These are phyloP conservation scores for Saccharomyces eubayanus DNA, from an alignment of 805 yeast species.

Conservation along the genomic window DNA sequence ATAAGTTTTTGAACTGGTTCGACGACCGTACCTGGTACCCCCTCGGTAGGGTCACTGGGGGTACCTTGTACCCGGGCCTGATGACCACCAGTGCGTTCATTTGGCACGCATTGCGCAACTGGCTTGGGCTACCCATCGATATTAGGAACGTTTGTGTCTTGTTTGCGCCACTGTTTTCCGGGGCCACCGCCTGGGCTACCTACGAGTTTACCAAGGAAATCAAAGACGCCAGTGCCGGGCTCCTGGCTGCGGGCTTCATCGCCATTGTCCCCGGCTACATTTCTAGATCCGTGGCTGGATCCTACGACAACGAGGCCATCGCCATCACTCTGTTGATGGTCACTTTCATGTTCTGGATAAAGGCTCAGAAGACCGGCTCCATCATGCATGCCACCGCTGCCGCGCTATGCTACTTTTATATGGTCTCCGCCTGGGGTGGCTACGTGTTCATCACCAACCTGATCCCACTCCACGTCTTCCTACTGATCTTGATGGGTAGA, in stretches of 20 bases:
- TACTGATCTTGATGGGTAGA: conserved; percentile 87
- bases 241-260: conserved; percentile 87
- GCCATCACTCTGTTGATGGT: conserved; percentile 94
- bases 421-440: conserved; percentile 99
- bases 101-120: conserved; percentile 58
- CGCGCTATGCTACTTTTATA: conserved; percentile 87
- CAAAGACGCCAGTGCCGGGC: conserved; percentile 83
- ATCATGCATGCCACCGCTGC: conserved; percentile 75
- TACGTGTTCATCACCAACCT: conserved; percentile 96
- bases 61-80: conserved; percentile 93
- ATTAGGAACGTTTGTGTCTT: conserved; percentile 93
- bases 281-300: conserved; percentile 96
- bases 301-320: conserved; percentile 97
- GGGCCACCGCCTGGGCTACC: conserved; percentile 83
- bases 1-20: conserved; percentile 94
- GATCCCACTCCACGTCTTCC: conserved; percentile 91
- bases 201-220: conserved; percentile 82
- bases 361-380: conserved; percentile 85
- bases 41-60: conserved; percentile 97
- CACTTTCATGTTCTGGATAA: conserved; percentile 92
- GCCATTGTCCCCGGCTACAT: conserved; percentile 98
- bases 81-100: conserved; percentile 96
- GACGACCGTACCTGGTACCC: conserved; percentile 99
- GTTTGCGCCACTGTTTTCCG: conserved; percentile 94
- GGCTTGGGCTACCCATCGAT: conserved; percentile 74